These are phyloP conservation scores for Botryotinia narcissicola DNA, from an alignment of 2,329 filamentous ascomycete species.

Conservation along the genomic window DNA sequence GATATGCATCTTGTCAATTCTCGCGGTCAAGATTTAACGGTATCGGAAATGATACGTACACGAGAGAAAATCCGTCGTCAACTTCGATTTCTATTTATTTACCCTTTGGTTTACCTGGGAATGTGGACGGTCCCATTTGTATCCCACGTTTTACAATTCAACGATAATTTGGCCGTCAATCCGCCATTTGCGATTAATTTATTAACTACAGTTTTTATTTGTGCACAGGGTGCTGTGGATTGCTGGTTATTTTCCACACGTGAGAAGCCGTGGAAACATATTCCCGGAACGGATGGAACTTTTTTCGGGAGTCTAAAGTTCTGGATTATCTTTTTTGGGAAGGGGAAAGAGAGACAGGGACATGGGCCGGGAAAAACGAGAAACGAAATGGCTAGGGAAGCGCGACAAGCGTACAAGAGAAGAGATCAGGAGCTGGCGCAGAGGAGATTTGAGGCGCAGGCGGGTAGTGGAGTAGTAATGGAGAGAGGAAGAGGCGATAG, in stretches of 20 bases:
- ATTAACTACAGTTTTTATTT: conserved; percentile 56
- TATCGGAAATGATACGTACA: conserved; percentile 40
- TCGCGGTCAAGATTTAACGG: conserved; percentile 35
- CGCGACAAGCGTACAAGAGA: conserved; percentile 47
- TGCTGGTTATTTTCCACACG: conserved; percentile 65
- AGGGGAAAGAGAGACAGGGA: conserved; percentile 36
- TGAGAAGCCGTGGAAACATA: conserved; percentile 69
- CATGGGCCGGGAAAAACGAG: conserved; percentile 46
- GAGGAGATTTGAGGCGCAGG: conserved; percentile 36
- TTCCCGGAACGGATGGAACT: conserved; percentile 44
- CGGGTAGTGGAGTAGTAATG: conserved; percentile 18
- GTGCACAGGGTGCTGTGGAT: conserved; percentile 65
- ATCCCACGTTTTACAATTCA: conserved; percentile 59
- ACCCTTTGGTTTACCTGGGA: conserved; percentile 68
- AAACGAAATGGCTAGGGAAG: conserved; percentile 54
- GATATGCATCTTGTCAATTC: conserved; percentile 34
- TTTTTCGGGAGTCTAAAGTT: conserved; percentile 40
- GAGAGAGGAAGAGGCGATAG: conserved; percentile 31
- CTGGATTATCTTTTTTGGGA: conserved; percentile 28
- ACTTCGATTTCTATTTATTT: conserved; percentile 70
- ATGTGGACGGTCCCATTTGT: conserved; percentile 73
- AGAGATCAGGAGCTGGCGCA: conserved; percentile 48
- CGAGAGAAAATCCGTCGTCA: conserved; percentile 63
- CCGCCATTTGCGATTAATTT: conserved; percentile 57
- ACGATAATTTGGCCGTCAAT: conserved; percentile 48